phyloP scores from a whole-genome alignment of 176 grass and related monocot species.

The Bolboschoenus planiculmis region DNA sequence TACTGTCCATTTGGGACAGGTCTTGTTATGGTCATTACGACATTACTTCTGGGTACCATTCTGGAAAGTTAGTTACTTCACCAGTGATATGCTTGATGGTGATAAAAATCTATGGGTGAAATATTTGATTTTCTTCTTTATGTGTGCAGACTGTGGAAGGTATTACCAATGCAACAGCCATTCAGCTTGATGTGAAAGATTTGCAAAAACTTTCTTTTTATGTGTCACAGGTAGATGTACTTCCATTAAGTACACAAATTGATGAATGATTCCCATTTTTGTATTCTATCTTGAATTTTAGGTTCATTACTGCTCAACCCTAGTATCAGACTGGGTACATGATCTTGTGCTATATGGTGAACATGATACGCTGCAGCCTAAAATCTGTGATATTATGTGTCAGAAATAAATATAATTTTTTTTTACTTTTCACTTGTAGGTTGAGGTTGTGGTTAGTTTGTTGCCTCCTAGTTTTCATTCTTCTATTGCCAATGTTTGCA shows the following conservation, averaged over 20 bases:
- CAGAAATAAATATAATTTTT: constrained; percentile 4
- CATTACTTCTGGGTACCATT: not conserved
- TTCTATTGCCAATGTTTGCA: constrained; percentile 72
- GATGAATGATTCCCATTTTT: not conserved
- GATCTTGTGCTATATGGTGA: not conserved
- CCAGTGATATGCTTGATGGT: not conserved
- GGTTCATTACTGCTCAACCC: not conserved
- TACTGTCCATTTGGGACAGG: not conserved
- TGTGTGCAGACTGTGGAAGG: constrained; percentile 67
- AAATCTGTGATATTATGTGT: not conserved
- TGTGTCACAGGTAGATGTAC: constrained; percentile 60
- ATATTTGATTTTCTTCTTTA: constrained; percentile 6
- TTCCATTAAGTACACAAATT: constrained; percentile 18
- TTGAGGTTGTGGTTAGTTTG: constrained; percentile 86
- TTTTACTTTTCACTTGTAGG: constrained; percentile 31
- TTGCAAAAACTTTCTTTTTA: constrained; percentile 44
- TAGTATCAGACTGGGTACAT: not conserved
- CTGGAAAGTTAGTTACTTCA: not conserved
- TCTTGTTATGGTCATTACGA: not conserved
- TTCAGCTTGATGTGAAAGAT: constrained; percentile 77
- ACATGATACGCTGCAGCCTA: not conserved
- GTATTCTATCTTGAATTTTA: not conserved
- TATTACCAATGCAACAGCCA: constrained; percentile 69
- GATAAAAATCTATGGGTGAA: not conserved
- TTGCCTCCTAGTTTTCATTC: constrained; percentile 83